phyloP scores from a whole-genome alignment of 352 stramenopile genomes.

The Thalassiosira sp. region DNA sequence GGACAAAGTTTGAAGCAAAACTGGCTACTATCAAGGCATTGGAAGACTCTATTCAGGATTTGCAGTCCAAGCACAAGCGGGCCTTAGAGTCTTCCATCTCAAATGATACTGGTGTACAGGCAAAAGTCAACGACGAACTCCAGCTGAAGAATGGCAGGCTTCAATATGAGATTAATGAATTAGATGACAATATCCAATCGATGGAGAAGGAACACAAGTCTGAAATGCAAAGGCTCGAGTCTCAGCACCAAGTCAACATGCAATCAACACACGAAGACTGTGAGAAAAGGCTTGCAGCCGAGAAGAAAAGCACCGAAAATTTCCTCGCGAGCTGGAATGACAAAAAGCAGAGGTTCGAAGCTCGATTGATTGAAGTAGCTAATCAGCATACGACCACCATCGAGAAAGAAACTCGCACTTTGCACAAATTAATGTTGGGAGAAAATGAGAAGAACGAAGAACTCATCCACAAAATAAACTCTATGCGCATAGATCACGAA shows the following conservation, averaged over 20 bases:
- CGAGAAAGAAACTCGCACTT: not conserved
- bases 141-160: not conserved
- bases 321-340: not conserved
- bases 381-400: not conserved
- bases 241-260: constrained; percentile 3
- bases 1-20: constrained; percentile 2
- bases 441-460: constrained; percentile 2
- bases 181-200: not conserved
- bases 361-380: not conserved
- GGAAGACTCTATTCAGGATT: not conserved
- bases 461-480: not conserved
- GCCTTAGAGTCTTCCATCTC: not conserved
- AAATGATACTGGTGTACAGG: not conserved
- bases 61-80: constrained; percentile 1
- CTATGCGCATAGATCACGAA: not conserved
- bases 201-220: no score
- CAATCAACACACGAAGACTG: not conserved
- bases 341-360: not conserved
- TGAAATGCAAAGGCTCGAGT: no score
- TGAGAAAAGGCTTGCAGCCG: constrained; percentile 1
- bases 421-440: not conserved
- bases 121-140: not conserved
- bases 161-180: not conserved
- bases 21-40: not conserved
- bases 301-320: constrained; percentile 4